These are phyloP conservation scores for Fraxinus dipetala DNA, from an alignment of 305 asterid species.

Conservation along the genomic window DNA sequence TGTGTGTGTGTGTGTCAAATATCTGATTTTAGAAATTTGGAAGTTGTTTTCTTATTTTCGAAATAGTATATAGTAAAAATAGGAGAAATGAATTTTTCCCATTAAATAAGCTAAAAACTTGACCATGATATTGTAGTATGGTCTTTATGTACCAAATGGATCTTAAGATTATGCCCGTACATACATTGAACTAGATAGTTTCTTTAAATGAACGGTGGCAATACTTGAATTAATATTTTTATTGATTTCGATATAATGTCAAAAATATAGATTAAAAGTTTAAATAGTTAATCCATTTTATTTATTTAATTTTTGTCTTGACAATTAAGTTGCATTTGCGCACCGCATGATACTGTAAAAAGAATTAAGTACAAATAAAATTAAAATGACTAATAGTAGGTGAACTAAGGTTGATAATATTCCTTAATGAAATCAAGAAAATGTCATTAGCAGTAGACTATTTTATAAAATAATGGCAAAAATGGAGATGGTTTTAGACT, in stretches of 20 bases:
- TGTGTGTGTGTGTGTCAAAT: too few relatives aligned
- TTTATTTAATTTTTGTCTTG: neutral
- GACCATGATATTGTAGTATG: too few relatives aligned
- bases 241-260: neutral
- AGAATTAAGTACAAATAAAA: neutral
- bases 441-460: neutral
- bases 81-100: too few relatives aligned
- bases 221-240: neutral
- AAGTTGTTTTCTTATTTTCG: too few relatives aligned
- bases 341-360: neutral
- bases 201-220: neutral
- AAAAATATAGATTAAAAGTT: neutral
- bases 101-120: too few relatives aligned
- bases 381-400: neutral
- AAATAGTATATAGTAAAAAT: too few relatives aligned
- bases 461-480: neutral
- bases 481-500: neutral
- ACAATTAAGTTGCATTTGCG: neutral
- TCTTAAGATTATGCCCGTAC: neutral
- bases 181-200: neutral
- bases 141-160: neutral
- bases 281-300: too few relatives aligned
- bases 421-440: neutral
- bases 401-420: neutral
- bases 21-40: too few relatives aligned